phyloP scores from a whole-genome alignment of 805 yeast genomes.

The Blastobotrys muscicola region DNA sequence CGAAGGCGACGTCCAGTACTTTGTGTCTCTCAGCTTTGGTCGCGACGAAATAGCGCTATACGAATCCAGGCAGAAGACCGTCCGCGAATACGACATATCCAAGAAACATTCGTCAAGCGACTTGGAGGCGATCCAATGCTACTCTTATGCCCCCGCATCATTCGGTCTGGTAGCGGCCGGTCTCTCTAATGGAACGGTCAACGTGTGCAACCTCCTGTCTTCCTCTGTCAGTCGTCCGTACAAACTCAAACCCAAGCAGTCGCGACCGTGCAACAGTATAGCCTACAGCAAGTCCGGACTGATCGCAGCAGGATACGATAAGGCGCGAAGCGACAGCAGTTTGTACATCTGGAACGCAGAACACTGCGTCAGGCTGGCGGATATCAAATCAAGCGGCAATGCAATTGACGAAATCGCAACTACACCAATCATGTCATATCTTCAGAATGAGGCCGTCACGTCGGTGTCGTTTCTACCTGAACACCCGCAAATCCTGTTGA shows the following conservation, averaged over 20 bases:
- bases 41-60: slow-evolving; percentile 67
- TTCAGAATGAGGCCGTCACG: slow-evolving; percentile 66
- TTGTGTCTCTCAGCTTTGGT: slow-evolving; percentile 62
- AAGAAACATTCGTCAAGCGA: slow-evolving; percentile 35
- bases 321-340: slow-evolving; percentile 66
- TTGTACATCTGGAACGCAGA: slow-evolving; percentile 71
- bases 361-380: slow-evolving; percentile 65
- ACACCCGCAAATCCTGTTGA: slow-evolving; percentile 44
- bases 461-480: slow-evolving; percentile 60
- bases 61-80: slow-evolving; percentile 18
- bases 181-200: slow-evolving; percentile 57
- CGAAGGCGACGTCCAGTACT: slow-evolving; percentile 43
- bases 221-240: slow-evolving; percentile 26
- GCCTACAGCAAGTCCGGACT: slow-evolving; percentile 58
- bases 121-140: slow-evolving; percentile 58
- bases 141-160: slow-evolving; percentile 47
- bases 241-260: slow-evolving; percentile 49
- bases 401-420: slow-evolving; percentile 23
- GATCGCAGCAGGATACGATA: slow-evolving; percentile 71
- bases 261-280: slow-evolving; percentile 65
- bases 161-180: slow-evolving; percentile 53
- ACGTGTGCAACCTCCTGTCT: slow-evolving; percentile 48
- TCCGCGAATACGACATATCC: slow-evolving; percentile 16
- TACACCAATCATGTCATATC: slow-evolving; percentile 33
- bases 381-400: slow-evolving; percentile 22